Percentiles rank a stretch among this genome's conserved stretches.
phyloP scores from a whole-genome alignment of 2,329 filamentous ascomycete genomes.

The Penicillium freii region DNA sequence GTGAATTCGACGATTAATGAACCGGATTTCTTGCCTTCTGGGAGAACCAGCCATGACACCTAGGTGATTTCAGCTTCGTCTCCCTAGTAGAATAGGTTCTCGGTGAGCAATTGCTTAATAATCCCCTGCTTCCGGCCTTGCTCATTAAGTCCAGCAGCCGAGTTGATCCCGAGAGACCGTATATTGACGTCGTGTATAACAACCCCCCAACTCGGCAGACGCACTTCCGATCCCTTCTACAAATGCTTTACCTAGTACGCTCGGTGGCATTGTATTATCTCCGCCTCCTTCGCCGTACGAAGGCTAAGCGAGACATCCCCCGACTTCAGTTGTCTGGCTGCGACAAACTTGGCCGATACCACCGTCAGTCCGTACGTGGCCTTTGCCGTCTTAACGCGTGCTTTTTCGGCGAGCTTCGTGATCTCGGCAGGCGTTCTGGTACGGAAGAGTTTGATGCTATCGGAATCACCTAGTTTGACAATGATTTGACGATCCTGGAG shows the following conservation, averaged over 20 bases:
- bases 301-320: background rate
- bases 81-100: background rate
- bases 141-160: background rate
- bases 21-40: background rate
- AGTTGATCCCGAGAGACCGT: background rate
- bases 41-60: background rate
- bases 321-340: background rate
- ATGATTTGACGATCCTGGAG: background rate
- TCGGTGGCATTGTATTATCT: background rate
- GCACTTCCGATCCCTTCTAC: background rate
- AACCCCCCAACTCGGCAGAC: background rate
- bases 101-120: background rate
- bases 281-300: background rate
- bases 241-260: background rate
- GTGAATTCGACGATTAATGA: background rate
- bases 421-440: background rate
- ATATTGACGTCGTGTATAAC: background rate
- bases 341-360: too few species aligned
- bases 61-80: background rate
- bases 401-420: background rate
- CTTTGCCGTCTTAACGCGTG: background rate
- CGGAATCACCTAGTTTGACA: background rate
- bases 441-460: background rate
- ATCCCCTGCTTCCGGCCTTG: background rate
- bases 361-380: too few species aligned